These are phyloP conservation scores for Colletotrichum paranaense DNA, from an alignment of 2,329 filamentous ascomycete species.

Conservation along the genomic window DNA sequence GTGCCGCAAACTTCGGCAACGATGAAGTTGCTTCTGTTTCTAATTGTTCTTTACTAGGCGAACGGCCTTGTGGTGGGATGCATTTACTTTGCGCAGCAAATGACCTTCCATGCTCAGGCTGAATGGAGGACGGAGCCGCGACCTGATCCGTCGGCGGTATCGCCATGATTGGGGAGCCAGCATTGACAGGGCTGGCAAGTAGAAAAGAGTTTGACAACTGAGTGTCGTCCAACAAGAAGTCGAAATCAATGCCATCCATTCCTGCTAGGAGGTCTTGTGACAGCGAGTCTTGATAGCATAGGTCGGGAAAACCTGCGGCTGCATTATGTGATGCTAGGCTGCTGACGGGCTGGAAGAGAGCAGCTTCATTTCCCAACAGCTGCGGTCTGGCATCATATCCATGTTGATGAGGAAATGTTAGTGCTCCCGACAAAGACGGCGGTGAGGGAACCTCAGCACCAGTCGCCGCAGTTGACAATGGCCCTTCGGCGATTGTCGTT, in stretches of 20 bases:
- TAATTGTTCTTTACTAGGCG: background rate
- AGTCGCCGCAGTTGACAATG: no score
- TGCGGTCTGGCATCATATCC: no score
- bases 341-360: background rate
- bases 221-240: conserved; percentile 4
- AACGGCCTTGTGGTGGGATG: background rate
- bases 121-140: no score
- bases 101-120: no score
- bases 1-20: background rate
- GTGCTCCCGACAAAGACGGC: no score
- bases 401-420: no score
- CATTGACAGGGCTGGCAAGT: background rate
- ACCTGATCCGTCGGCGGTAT: no score
- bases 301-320: background rate
- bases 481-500: no score
- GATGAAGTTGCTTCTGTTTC: background rate
- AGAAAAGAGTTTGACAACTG: background rate
- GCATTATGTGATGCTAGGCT: background rate
- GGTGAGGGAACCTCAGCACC: no score
- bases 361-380: no score
- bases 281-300: background rate
- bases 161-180: no score
- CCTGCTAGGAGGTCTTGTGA: background rate
- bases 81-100: no score
- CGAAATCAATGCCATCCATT: background rate